A percentile compares a stretch with the other conserved stretches of the same genome.
These are phyloP conservation scores for Picea sitchensis DNA, from an alignment of 75 land plant species.

Conservation along the genomic window DNA sequence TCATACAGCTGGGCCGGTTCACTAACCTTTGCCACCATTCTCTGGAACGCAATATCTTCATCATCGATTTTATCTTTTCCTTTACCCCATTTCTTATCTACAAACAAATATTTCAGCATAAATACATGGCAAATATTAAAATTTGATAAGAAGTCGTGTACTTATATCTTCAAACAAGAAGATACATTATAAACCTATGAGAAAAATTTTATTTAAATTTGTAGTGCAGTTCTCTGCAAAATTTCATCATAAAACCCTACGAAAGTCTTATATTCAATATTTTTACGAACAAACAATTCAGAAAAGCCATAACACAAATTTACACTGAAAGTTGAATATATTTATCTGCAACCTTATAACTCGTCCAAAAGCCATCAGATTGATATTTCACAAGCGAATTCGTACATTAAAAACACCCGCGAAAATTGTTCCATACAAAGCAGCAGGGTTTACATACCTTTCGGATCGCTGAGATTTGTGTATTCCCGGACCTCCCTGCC, in stretches of 20 bases:
- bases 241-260: neutral
- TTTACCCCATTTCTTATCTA: constrained; percentile 91
- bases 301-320: neutral
- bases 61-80: constrained; percentile 96
- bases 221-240: neutral
- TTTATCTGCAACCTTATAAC: too few species aligned
- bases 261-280: neutral
- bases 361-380: too few species aligned
- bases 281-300: neutral
- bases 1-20: constrained; percentile 33
- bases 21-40: constrained; percentile 99
- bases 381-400: too few species aligned
- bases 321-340: too few species aligned
- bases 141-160: neutral
- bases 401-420: too few species aligned
- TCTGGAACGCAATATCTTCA: constrained; percentile 90
- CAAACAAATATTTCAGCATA: neutral
- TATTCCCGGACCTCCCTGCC: constrained; percentile 95
- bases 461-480: constrained; percentile 93
- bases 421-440: neutral
- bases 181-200: too few species aligned
- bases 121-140: too few species aligned
- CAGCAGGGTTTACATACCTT: constrained; percentile 38
- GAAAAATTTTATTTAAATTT: too few species aligned
- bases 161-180: too few species aligned